Conservation (phyloP, 257 asterid species). For the Solanum verrucosum region DNA sequence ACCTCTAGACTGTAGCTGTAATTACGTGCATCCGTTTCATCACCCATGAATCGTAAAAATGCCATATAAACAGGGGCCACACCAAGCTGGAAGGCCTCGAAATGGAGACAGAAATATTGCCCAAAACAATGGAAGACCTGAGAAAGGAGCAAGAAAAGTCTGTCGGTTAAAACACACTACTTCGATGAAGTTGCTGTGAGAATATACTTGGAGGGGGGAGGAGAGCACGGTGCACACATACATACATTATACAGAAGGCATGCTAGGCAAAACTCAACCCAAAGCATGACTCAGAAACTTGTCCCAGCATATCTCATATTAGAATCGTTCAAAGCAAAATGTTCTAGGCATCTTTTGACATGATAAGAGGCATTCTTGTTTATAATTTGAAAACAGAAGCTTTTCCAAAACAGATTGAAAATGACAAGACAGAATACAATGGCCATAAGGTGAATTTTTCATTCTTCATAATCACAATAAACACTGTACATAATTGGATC, state of each 20-base stretch:
- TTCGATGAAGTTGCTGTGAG: background rate
- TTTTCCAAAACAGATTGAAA: background rate
- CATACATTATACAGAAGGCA: background rate
- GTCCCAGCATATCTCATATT: background rate
- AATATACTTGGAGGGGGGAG: background rate
- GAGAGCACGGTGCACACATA: background rate
- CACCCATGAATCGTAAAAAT: constrained; percentile 77
- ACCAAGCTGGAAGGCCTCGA: constrained; percentile 76
- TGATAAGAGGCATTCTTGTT: background rate
- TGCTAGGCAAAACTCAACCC: background rate
- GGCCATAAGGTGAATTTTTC: background rate
- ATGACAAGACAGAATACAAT: background rate
- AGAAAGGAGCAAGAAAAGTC: background rate
- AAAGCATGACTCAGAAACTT: background rate
- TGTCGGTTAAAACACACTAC: background rate
- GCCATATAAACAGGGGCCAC: constrained; percentile 80
- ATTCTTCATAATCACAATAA: background rate
- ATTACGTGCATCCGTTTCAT: constrained; percentile 58
- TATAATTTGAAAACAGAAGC: background rate
- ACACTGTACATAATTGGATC: background rate
- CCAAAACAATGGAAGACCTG: constrained; percentile 76
- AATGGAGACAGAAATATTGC: constrained; percentile 76
- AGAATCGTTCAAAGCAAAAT: background rate
- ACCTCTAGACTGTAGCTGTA: constrained; percentile 82
- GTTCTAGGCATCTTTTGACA: background rate